Base-by-base conservation (phyloP, 2,329 filamentous ascomycete genomes). In the Fusarium circinatum region DNA sequence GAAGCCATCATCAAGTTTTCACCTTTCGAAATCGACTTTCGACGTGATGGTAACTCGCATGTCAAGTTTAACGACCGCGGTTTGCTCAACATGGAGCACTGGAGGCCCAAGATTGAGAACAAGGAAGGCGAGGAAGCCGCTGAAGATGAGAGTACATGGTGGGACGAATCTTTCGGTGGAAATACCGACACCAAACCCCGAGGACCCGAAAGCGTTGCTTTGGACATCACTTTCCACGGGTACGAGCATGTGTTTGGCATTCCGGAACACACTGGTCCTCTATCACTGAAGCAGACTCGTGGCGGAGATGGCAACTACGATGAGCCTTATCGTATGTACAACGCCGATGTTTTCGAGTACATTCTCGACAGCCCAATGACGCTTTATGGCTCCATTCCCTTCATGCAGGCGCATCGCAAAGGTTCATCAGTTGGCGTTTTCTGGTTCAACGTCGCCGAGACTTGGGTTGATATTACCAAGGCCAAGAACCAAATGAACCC, bases 361-460 rank as follows among this genome's bases (percentile, higher is more conserved):
- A 92, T 98, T 78, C 89, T 98, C 78, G 94, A 98, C 83, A 98
- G 95, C 82, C 95, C 96, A 2, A 99, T 99, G 96, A 98, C 96
- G 2, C 88, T 99, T 4, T 99, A 99, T 79, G 96, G 96, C n/a
- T 87, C 95, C 13, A 98, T 99, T 76, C 96, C 96, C 5, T 94
- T 98, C 80, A 97, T 99, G 94, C 96, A 98, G 83, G 96, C 96
- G 24, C 96, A 99, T 80, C 93, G 93, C 78, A 97, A 96, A 82
- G 93, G 92, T 79, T 98, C 96, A 0, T 96, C 94, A 2, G 96
- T 98, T 36, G 96, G 95, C 71, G 92, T 99, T 20, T 98, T 99
- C 83, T 99, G 96, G 96, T 89, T 99, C 63, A 99, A 98, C 80
- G 94, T 91, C 57, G 96, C 96, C 7, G 96, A 99, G 85, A 98